Evolutionary conservation across 805 yeast genomes (phyloP).

Genomic region (Isabelozyma heimii): DNA sequence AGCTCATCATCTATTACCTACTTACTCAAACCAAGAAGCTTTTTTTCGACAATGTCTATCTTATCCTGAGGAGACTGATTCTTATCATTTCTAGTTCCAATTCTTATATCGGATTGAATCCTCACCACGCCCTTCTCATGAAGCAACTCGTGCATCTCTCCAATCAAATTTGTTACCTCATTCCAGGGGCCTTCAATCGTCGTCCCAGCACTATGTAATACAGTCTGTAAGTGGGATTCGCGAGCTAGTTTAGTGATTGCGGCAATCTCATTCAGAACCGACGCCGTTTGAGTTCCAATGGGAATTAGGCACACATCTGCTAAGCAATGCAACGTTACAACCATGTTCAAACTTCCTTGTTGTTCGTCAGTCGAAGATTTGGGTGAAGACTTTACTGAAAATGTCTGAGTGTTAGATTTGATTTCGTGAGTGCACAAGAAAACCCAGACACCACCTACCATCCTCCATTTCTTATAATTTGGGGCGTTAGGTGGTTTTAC

Average conservation of each 20-base stretch:
- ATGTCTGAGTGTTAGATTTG: neutral
- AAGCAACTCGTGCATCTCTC: slow-evolving; percentile 68
- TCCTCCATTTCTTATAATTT: too few species aligned
- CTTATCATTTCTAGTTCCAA: slow-evolving; percentile 83
- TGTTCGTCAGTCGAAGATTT: neutral
- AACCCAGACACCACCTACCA: neutral
- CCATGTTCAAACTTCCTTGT: slow-evolving; percentile 3
- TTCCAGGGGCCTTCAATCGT: slow-evolving; percentile 93
- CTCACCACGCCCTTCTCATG: slow-evolving; percentile 71
- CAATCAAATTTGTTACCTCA: slow-evolving; percentile 77
- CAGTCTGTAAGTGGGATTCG: slow-evolving; percentile 59
- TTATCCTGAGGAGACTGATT: slow-evolving; percentile 71
- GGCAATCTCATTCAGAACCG: slow-evolving; percentile 80
- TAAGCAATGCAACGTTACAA: slow-evolving; percentile 57
- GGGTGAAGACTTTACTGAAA: neutral
- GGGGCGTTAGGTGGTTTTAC: too few species aligned
- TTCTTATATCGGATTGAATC: slow-evolving; percentile 81
- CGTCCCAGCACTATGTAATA: slow-evolving; percentile 89
- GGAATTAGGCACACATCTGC: slow-evolving; percentile 90
- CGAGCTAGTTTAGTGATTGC: slow-evolving; percentile 63
- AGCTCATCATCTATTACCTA: neutral
- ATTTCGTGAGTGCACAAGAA: neutral
- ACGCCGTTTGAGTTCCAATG: slow-evolving; percentile 77
- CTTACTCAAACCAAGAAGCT: slow-evolving; percentile 17
- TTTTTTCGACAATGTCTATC: slow-evolving; percentile 59